phyloP scores from a whole-genome alignment of 1,284 basidiomycete genomes.

The Farysia itapuensis region DNA sequence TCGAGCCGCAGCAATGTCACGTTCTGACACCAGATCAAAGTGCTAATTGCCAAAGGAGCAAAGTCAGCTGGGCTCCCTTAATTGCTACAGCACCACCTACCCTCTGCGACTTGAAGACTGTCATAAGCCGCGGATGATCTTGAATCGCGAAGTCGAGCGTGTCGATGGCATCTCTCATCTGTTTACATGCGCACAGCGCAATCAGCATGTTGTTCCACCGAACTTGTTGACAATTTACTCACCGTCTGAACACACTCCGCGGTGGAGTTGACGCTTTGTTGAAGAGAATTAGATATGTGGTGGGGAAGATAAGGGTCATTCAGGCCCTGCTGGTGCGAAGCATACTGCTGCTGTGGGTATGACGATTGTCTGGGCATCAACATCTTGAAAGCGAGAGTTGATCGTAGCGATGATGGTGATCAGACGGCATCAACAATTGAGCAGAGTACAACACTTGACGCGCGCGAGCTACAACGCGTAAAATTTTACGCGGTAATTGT shows the following conservation, averaged over 20 bases:
- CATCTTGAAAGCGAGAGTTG: conserved; percentile 3
- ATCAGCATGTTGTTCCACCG: too few relatives aligned
- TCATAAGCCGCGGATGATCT: conserved; percentile 33
- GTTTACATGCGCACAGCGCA: too few relatives aligned
- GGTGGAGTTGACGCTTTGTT: conserved; percentile 21
- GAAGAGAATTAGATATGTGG: conserved; percentile 13
- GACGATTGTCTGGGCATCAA: conserved; percentile 22
- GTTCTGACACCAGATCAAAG: conserved; percentile 30
- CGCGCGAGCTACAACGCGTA: too few relatives aligned
- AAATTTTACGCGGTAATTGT: too few relatives aligned
- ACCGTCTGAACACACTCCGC: conserved; percentile 24
- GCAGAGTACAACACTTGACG: too few relatives aligned
- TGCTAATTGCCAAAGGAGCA: too few relatives aligned
- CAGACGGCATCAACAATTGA: background rate
- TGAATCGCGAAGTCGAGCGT: conserved; percentile 26
- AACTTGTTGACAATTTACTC: background rate
- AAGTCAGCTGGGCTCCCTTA: too few relatives aligned
- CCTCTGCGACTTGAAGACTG: conserved; percentile 26
- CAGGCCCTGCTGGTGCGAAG: background rate
- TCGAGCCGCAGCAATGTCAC: conserved; percentile 22
- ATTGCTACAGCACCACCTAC: too few relatives aligned
- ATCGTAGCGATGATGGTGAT: background rate
- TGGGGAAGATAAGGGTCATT: background rate
- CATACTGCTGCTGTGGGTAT: conserved; percentile 3
- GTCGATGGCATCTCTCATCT: conserved; percentile 31